Base-by-base conservation (phyloP, 176 grass and related monocot genomes). In the Avena eriantha region DNA sequence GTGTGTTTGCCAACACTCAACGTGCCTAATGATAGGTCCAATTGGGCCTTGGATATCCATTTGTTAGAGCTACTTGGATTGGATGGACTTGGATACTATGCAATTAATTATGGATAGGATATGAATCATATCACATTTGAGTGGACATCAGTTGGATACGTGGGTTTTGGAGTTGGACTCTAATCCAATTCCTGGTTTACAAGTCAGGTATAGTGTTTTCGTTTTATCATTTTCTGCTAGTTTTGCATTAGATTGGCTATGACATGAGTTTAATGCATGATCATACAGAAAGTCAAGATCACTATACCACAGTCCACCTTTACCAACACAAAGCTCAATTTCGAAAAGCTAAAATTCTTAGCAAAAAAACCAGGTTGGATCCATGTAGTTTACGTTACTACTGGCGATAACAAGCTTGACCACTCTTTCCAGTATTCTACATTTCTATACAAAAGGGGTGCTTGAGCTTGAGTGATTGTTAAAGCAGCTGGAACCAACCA, bases 361-460 rank as follows among this genome's bases (percentile, higher is more conserved):
- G 53, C 22, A 60, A 84, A 61, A 7, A 35, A 64, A 73, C 56
- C 22, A 73, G 11, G 23, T 73, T 46, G 45, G 69, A 61, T 23
- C 55, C 36, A 45, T 59, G n/a, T 18, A 43, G n/a, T 73, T 71
- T 19, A 46, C 45, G 68, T 43, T 83, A 72, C 35, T 18, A 39
- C 13, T 1, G 13, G 68, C 2, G 33, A 59, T 60, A 73, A 73
- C 22, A 74, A 33, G 9, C 60, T 74, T 21, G 5, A 47, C 24
- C 68, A 73, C 43, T 19, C 66, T 84, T 48, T 47, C 59, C 17
- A 15, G 55, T 33, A 56, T 84, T 84, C 7, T 2, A 13, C 13
- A 57, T 49, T 75, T 84, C 39, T 43, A 63, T 75, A 63, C 13
- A 75, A 59, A 84, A 73, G 15, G 34, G n/a, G 21, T 71, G 21